These are phyloP conservation scores for Monosporozyma aerobia DNA, from an alignment of 805 yeast species.

Conservation along the genomic window DNA sequence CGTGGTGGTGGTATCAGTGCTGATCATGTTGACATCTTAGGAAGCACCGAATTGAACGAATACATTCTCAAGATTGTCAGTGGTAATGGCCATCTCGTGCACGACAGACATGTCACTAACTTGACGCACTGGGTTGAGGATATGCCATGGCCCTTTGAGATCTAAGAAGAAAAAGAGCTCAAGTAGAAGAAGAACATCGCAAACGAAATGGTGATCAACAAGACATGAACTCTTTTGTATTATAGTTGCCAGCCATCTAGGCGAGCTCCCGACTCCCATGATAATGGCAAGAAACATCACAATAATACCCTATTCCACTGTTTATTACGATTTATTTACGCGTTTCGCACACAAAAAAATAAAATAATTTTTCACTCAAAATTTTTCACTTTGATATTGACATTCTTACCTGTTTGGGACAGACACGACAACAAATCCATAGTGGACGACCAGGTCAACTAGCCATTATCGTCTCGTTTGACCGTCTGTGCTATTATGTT, in stretches of 20 bases:
- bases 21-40: conserved; percentile 94
- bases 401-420: conserved; percentile 5
- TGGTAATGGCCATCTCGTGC: conserved; percentile 65
- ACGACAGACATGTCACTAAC: conserved; percentile 48
- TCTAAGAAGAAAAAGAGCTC: background rate
- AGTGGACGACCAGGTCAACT: background rate
- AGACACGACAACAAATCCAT: conserved; percentile 7
- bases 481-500: background rate
- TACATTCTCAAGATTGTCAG: conserved; percentile 70
- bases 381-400: background rate
- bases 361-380: background rate
- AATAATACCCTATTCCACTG: background rate
- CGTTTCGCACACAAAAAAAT: conserved; percentile 1
- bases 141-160: conserved; percentile 37
- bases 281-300: too few relatives aligned
- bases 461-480: background rate
- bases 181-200: too few relatives aligned
- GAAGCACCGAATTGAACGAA: conserved; percentile 88
- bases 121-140: conserved; percentile 52
- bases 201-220: background rate
- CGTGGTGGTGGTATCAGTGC: conserved; percentile 97
- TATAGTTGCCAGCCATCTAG: too few relatives aligned
- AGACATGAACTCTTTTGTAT: too few relatives aligned
- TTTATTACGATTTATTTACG: background rate
- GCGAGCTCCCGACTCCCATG: too few relatives aligned